Base-by-base conservation (phyloP, 169 alveolate genomes). In the Eimeria maxima region DNA sequence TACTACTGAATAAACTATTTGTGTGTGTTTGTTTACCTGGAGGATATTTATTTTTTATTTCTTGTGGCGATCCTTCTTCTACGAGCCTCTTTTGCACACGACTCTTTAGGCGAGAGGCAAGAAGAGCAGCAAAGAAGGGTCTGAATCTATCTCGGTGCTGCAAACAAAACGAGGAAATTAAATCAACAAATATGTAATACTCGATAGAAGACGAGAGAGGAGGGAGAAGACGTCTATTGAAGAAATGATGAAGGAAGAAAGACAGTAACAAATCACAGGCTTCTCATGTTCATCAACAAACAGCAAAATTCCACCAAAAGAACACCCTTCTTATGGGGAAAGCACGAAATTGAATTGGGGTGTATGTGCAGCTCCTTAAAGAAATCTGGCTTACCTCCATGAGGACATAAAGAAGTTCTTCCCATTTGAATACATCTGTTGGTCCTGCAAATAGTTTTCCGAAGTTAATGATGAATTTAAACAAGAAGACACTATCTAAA, bases 71-170 rank as follows among this genome's bases (percentile, higher is more conserved):
- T 6, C 92, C 92, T 20, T 83, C 78, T 24, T 60, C 93, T 8
- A 80, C 92, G 11, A 93, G 83, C 55, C 96, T 50, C 60, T 81
- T 93, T 76, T 93, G 96, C 81, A 93, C 96, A 14, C 96, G 96
- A 33, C 93, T 87, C 86, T 93, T 93, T 38, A 93, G 93, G 24
- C 96, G 96, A 11, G 86, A 55, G 14, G 93, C 67, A 47, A 93
- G 84, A 5, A 93, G 74, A 5, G 96, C 57, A 33, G 96, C 50
- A 50, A 93, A 93, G 86, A 63, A 93, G 6, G 92, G 93, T 16
- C 96, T 55, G 74, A 93, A 93, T 45, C 29, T n/a, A 45, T 93
- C 96, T 16, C 96, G 96, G 45, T 93, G 93, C 96, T 93, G 96
- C 67, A 53, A 11, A 44, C 38, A 38, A 22, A 33, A 33, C 0